These are phyloP conservation scores for Ammopiptanthus mongolicus DNA, from an alignment of 306 rosid genomes.

Conservation along the genomic window DNA sequence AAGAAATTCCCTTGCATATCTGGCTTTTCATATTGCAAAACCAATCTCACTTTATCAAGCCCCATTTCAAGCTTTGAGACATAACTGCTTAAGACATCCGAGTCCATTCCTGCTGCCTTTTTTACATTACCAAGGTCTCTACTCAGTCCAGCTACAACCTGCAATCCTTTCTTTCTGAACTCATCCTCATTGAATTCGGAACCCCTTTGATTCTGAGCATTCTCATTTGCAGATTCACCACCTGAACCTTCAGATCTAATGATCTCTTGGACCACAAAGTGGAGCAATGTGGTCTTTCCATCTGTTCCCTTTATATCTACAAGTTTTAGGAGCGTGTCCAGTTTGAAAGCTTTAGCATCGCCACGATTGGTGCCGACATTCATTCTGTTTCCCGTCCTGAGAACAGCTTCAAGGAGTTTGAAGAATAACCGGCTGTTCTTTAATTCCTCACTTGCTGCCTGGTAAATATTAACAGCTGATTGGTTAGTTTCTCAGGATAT, in stretches of 20 bases:
- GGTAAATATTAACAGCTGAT: slow-evolving; percentile 14
- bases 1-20: slow-evolving; percentile 73
- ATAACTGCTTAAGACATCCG: slow-evolving; percentile 81
- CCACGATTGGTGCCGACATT: slow-evolving; percentile 96
- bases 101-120: slow-evolving; percentile 95
- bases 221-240: slow-evolving; percentile 46
- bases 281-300: slow-evolving; percentile 95
- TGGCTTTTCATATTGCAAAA: slow-evolving; percentile 59
- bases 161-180: slow-evolving; percentile 84
- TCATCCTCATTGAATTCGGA: slow-evolving; percentile 61
- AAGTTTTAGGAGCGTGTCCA: slow-evolving; percentile 85
- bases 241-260: slow-evolving; percentile 73
- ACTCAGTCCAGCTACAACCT: slow-evolving; percentile 83
- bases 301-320: slow-evolving; percentile 97
- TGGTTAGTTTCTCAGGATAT: slow-evolving; percentile 13
- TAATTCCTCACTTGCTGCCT: slow-evolving; percentile 91
- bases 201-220: slow-evolving; percentile 35
- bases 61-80: slow-evolving; percentile 81
- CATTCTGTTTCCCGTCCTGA: slow-evolving; percentile 97
- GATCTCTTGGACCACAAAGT: slow-evolving; percentile 98
- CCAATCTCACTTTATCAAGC: slow-evolving; percentile 80
- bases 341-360: slow-evolving; percentile 88
- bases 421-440: slow-evolving; percentile 86
- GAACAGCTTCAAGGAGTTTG: slow-evolving; percentile 96
- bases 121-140: slow-evolving; percentile 76